phyloP scores from a whole-genome alignment of 202 grass and related monocot species.

The Panicum virgatum region DNA sequence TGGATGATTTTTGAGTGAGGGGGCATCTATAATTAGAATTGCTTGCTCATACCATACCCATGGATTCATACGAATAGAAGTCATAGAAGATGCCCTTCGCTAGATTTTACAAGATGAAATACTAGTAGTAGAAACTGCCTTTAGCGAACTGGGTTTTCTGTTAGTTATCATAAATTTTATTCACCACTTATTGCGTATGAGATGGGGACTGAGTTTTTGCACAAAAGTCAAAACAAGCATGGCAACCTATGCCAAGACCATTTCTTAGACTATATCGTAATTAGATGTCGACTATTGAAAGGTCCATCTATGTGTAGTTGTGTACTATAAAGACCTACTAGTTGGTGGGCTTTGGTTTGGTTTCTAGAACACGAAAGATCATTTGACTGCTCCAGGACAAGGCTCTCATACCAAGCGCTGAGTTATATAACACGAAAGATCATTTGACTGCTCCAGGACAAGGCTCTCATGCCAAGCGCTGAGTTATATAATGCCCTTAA shows the following conservation, averaged over 20 bases:
- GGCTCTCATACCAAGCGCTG: not conserved
- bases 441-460: not conserved
- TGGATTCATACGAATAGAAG: not conserved
- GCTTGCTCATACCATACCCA: not conserved
- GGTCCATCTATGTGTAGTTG: no score
- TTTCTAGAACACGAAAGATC: not conserved
- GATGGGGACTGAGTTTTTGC: not conserved
- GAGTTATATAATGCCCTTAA: not conserved
- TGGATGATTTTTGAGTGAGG: not conserved
- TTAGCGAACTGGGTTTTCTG: not conserved
- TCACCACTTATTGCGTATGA: not conserved
- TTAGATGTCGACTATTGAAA: not conserved
- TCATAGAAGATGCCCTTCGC: not conserved
- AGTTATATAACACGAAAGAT: not conserved
- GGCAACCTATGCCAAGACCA: not conserved
- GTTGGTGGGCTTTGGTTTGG: not conserved
- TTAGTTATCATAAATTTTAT: slow-evolving; percentile 15
- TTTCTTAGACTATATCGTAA: not conserved
- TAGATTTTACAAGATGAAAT: slow-evolving; percentile 1
- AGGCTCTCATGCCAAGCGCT: not conserved
- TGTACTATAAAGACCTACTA: not conserved
- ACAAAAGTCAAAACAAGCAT: slow-evolving; percentile 23
- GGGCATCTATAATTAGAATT: not conserved
- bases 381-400: not conserved
- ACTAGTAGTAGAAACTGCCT: not conserved